Percentiles rank a stretch among this genome's conserved stretches.
Evolutionary conservation across 1,284 basidiomycete genomes (phyloP).

Genomic region (Schizopora paradoxa): DNA sequence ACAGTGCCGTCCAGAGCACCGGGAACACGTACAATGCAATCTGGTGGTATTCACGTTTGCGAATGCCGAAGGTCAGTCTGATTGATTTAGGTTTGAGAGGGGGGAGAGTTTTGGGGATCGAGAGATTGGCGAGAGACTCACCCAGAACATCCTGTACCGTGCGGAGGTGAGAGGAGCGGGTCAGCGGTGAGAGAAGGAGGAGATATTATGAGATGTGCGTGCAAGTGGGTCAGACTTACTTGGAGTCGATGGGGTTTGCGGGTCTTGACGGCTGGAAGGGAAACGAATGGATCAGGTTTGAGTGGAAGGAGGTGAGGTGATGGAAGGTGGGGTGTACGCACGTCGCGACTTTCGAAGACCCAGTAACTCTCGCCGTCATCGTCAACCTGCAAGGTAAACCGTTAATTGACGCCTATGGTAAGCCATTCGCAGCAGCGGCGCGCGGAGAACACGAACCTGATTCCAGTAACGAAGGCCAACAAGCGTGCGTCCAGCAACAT

Average conservation of each 20-base stretch:
- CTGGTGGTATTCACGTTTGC: slow-evolving; percentile 37
- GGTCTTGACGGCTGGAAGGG: slow-evolving; percentile 74
- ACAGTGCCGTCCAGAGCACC: slow-evolving; percentile 75
- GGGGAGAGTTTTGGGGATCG: not conserved
- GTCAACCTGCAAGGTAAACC: slow-evolving; percentile 63
- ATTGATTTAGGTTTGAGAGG: not conserved
- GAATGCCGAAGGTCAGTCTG: not conserved
- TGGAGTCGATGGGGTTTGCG: slow-evolving; percentile 86
- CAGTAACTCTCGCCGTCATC: slow-evolving; percentile 93
- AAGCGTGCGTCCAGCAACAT: slow-evolving; percentile 85
- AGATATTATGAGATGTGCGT: slow-evolving; percentile 17
- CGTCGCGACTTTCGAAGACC: slow-evolving; percentile 94
- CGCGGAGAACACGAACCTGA: slow-evolving; percentile 47
- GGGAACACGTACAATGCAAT: slow-evolving; percentile 90
- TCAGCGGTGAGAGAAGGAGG: slow-evolving; percentile 8
- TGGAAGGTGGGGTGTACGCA: slow-evolving; percentile 34
- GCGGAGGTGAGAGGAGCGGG: not conserved
- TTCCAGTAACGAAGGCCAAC: slow-evolving; percentile 96
- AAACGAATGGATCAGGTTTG: slow-evolving; percentile 17
- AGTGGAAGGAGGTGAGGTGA: not conserved
- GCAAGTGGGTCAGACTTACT: too few relatives aligned
- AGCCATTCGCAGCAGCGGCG: not conserved
- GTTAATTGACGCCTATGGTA: slow-evolving; percentile 16
- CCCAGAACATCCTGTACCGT: slow-evolving; percentile 94
- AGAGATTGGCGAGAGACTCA: slow-evolving; percentile 31